phyloP scores from a whole-genome alignment of 371 early-diverging fungal species.

The Syncephalastrum contaminatum region DNA sequence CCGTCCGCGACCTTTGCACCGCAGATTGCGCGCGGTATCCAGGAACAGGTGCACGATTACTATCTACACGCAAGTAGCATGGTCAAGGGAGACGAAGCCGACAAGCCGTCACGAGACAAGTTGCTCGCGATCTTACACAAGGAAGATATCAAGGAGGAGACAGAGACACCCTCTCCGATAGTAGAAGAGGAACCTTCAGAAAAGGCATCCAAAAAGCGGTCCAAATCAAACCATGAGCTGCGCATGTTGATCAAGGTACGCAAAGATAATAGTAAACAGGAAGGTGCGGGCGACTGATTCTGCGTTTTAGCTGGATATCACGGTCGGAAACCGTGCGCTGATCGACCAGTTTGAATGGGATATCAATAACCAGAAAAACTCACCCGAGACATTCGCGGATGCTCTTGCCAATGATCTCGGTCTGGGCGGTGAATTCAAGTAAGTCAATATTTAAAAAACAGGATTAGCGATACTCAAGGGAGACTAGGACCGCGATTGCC shows the following conservation, averaged over 20 bases:
- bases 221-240: slow-evolving; percentile 22
- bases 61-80: slow-evolving; percentile 47
- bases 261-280: neutral
- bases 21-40: slow-evolving; percentile 60
- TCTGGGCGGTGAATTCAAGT: slow-evolving; percentile 78
- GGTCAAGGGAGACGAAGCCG: slow-evolving; percentile 12
- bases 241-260: slow-evolving; percentile 59
- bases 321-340: slow-evolving; percentile 76
- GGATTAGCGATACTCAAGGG: slow-evolving; percentile 2
- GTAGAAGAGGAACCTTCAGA: slow-evolving; percentile 8
- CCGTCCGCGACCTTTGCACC: slow-evolving; percentile 58
- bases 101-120: too few relatives aligned
- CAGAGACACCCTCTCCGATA: slow-evolving; percentile 60
- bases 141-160: slow-evolving; percentile 35
- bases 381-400: slow-evolving; percentile 78
- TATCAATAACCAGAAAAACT: slow-evolving; percentile 68
- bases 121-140: neutral
- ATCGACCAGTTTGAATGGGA: slow-evolving; percentile 96
- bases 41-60: slow-evolving; percentile 79
- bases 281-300: slow-evolving; percentile 5
- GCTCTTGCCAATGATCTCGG: slow-evolving; percentile 66
- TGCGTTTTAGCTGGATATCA: slow-evolving; percentile 70
- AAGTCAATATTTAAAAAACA: slow-evolving; percentile 11
- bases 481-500: slow-evolving; percentile 79
- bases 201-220: too few relatives aligned